These are phyloP conservation scores for Chytriomyces hyalinus DNA, from an alignment of 192 early-diverging fungal genomes.

Conservation along the genomic window DNA sequence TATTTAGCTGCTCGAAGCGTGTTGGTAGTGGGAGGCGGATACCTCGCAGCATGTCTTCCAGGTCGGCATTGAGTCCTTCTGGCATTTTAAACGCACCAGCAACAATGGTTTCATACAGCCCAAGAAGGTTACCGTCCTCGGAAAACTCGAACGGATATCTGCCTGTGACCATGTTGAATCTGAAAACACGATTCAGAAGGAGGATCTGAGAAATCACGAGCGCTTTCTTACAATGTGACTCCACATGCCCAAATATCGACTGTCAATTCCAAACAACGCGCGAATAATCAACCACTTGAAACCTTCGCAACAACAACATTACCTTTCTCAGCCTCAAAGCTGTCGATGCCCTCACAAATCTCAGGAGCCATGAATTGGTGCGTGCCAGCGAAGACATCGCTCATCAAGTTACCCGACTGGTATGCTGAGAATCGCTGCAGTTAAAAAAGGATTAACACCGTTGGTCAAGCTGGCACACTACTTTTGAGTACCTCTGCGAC, in stretches of 20 bases:
- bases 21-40: slow-evolving; percentile 12
- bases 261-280: slow-evolving; percentile 6
- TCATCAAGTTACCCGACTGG: slow-evolving; percentile 40
- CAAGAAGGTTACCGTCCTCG: slow-evolving; percentile 59
- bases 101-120: slow-evolving; percentile 57
- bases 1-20: background rate
- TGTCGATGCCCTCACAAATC: slow-evolving; percentile 45
- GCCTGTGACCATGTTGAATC: slow-evolving; percentile 65
- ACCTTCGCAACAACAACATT: background rate
- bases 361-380: slow-evolving; percentile 67
- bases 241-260: slow-evolving; percentile 68
- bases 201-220: background rate
- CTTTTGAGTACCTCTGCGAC: slow-evolving; percentile 51
- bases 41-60: slow-evolving; percentile 51
- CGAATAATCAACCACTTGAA: background rate
- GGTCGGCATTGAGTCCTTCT: slow-evolving; percentile 40
- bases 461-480: background rate
- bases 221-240: slow-evolving; percentile 48
- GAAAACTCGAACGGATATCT: slow-evolving; percentile 63
- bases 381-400: slow-evolving; percentile 59
- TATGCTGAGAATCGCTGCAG: slow-evolving; percentile 56
- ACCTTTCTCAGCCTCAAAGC: slow-evolving; percentile 52
- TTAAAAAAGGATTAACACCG: background rate
- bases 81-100: slow-evolving; percentile 53
- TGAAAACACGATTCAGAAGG: slow-evolving; percentile 12